A percentile compares a stretch with the other conserved stretches of the same genome.
phyloP scores from a whole-genome alignment of 129 eudicot species.

The sunflower (Helianthus annuus) region HanXRQr2.0-SUNRISE NC_035445.2:151701201-151701700 shows the following conservation, averaged over 20 bases:
- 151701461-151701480: neutral
- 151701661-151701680: too few species aligned
- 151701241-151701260: conserved; percentile 96
- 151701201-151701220: conserved; percentile 93
- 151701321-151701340: conserved; percentile 12
- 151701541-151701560: neutral
- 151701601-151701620: too few species aligned
- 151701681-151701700: too few species aligned
- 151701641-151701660: too few species aligned
- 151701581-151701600: neutral
- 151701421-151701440: conserved; percentile 87
- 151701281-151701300: conserved; percentile 6
- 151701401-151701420: conserved; percentile 79
- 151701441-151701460: neutral
- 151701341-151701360: conserved; percentile 54
- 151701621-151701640: too few species aligned
- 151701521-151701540: neutral
- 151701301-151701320: neutral
- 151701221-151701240: conserved; percentile 85
- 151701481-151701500: neutral
- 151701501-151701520: neutral
- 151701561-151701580: neutral
- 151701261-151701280: conserved; percentile 16
- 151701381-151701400: conserved; percentile 84
- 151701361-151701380: conserved; percentile 47